Evolutionary conservation across 2,329 filamentous ascomycete genomes (phyloP), one percentile per base, ranked within the genome.

Genomic region (Xylaria arbuscula): DNA sequence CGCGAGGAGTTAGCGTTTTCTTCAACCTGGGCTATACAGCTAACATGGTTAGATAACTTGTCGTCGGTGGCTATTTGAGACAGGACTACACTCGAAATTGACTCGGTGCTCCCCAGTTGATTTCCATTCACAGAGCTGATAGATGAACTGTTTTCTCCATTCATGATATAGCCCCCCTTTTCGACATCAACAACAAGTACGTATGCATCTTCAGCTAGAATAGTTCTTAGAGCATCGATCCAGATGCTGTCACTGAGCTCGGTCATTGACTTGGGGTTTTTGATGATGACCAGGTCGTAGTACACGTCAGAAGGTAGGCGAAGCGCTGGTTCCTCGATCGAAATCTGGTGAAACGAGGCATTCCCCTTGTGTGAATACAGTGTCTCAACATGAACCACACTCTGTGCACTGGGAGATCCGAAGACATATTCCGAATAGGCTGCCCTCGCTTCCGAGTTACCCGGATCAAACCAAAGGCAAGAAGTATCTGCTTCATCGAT

Each of bases 401-500:
- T 62, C 56, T 68, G 24, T 17, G 36, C 67, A n/a, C 63, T 56
- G 1, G 34, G 10, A 6, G 61, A 60, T 2, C 24, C 57, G n/a
- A 71, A 71, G 42, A 11, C 48, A 38, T 71, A 71, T 22, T 48
- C 22, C 9, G 57, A 48, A 56, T 67, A 71, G 9, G 64, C 67
- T 7, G 62, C 45, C n/a, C 64, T 57, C 1, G 62, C 48, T 0
- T 40, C 17, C 9, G 28, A 19, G 40, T 61, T 19, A 2, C 38
- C 28, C 2, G 7, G 13, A 4, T 70, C 58, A 24, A 80, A 68
- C 77, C 78, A 79, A 2, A 78, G 28, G 40, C 69, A 73, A 4
- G 75, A 73, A 1, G 59, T 40, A 32, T 78, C 76, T 0, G 6
- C 51, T 2, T 60, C 9, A 45, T 71, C 68, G 8, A 79, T 58